These are phyloP conservation scores for Ballota nigra DNA, from an alignment of 257 asterid species.

Conservation along the genomic window DNA sequence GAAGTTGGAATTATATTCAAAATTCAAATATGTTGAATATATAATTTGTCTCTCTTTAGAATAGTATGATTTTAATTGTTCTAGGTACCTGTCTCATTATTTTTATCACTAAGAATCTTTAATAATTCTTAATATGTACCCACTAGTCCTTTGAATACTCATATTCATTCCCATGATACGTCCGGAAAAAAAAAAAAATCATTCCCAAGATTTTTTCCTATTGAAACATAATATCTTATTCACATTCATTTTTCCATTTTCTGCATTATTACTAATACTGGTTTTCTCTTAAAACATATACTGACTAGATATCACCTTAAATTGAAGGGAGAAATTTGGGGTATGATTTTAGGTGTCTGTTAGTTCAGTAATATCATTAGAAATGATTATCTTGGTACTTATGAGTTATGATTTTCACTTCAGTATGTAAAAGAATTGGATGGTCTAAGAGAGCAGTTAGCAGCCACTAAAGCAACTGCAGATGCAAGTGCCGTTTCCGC, in stretches of 20 bases:
- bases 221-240: neutral
- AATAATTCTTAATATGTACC: slow-evolving; percentile 24
- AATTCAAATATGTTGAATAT: slow-evolving; percentile 25
- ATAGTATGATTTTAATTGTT: slow-evolving; percentile 42
- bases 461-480: slow-evolving; percentile 67
- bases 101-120: slow-evolving; percentile 34
- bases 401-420: slow-evolving; percentile 3
- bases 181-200: no score
- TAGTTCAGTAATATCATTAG: neutral
- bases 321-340: slow-evolving; percentile 2
- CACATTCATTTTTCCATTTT: neutral
- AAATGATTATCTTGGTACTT: neutral
- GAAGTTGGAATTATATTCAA: slow-evolving; percentile 27
- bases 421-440: slow-evolving; percentile 76
- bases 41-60: slow-evolving; percentile 39
- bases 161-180: no score
- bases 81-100: slow-evolving; percentile 43
- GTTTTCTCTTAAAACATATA: neutral
- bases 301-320: neutral
- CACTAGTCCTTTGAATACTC: no score
- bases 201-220: no score
- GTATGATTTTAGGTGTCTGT: neutral
- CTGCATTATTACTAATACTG: neutral
- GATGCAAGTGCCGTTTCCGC: slow-evolving; percentile 79
- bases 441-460: slow-evolving; percentile 65